These are phyloP conservation scores for Scenedesmus sp. DNA, from an alignment of 163 green algal species.

Conservation along the genomic window DNA sequence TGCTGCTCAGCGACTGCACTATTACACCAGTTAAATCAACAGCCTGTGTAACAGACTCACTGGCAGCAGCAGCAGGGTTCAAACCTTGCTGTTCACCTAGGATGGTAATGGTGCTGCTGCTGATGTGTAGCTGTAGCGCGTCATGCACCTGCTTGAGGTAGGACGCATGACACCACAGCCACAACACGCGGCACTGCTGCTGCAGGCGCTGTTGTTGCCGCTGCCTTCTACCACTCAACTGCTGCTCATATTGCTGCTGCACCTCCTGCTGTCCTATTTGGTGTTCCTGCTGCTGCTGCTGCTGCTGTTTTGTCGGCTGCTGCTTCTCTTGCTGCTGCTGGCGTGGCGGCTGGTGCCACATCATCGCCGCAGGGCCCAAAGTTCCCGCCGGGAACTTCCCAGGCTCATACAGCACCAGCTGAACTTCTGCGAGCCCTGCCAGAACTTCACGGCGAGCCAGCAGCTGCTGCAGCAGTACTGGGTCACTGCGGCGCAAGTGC, in stretches of 20 bases:
- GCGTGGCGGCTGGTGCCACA: not conserved
- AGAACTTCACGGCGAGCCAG: constrained; percentile 13
- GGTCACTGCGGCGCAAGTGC: not conserved
- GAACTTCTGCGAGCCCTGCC: constrained; percentile 10
- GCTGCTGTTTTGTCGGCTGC: not conserved
- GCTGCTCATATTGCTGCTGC: constrained; percentile 8
- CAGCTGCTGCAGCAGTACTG: constrained; percentile 11
- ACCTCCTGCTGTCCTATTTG: not conserved
- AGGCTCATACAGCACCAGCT: constrained; percentile 16
- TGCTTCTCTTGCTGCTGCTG: not conserved
- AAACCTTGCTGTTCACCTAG: not conserved
- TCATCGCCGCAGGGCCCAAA: not conserved
- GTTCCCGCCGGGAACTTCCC: constrained; percentile 9
- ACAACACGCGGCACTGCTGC: constrained; percentile 17
- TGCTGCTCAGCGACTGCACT: constrained; percentile 19
- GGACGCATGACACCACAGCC: constrained; percentile 42
- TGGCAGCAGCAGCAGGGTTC: not conserved
- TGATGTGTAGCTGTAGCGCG: not conserved
- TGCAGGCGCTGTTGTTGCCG: not conserved
- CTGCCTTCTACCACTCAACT: not conserved
- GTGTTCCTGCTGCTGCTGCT: constrained; percentile 35
- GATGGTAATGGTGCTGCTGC: not conserved
- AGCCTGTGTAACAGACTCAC: not conserved
- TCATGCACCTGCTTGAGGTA: constrained; percentile 33
- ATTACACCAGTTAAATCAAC: not conserved